Evolutionary conservation across 2,329 filamentous ascomycete species (phyloP).

Genomic region (Alternaria metachromatica): DNA sequence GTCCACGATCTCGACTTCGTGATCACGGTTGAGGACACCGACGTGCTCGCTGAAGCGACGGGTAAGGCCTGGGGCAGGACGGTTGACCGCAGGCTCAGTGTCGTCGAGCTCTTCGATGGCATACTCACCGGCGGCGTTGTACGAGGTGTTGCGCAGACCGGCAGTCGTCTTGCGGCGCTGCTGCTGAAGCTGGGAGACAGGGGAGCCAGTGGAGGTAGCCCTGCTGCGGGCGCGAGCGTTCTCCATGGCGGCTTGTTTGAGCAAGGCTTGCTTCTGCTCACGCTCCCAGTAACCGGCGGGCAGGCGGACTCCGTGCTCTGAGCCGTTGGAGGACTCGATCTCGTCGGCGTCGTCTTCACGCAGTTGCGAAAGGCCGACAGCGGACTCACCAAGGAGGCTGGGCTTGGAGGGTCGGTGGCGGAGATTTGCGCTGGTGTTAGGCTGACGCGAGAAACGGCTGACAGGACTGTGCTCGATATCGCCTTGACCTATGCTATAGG

Average conservation of each 20-base stretch:
- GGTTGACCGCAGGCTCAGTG: conserved; percentile 60
- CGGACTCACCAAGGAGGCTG: conserved; percentile 72
- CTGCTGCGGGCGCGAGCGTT: conserved; percentile 44
- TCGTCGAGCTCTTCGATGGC: conserved; percentile 77
- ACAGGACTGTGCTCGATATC: conserved; percentile 60
- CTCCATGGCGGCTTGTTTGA: conserved; percentile 48
- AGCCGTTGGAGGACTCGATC: conserved; percentile 67
- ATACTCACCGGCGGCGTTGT: conserved; percentile 67
- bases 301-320: conserved; percentile 57
- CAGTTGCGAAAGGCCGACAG: conserved; percentile 38
- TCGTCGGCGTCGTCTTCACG: conserved; percentile 62
- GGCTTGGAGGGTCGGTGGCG: conserved; percentile 83
- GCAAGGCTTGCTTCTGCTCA: conserved; percentile 39
- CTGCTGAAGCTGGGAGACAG: conserved; percentile 25
- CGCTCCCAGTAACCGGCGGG: conserved; percentile 43
- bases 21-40: conserved; percentile 26
- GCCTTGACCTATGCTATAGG: conserved; percentile 91
- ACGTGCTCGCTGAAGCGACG: conserved; percentile 49
- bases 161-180: conserved; percentile 48
- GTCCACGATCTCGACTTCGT: conserved; percentile 31
- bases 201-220: conserved; percentile 37
- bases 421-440: conserved; percentile 50
- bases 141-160: conserved; percentile 65
- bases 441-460: conserved; percentile 57
- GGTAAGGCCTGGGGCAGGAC: conserved; percentile 33